These are phyloP conservation scores for Sisymbrium altissimum DNA, from an alignment of 345 rosid species.

Conservation along the genomic window DNA sequence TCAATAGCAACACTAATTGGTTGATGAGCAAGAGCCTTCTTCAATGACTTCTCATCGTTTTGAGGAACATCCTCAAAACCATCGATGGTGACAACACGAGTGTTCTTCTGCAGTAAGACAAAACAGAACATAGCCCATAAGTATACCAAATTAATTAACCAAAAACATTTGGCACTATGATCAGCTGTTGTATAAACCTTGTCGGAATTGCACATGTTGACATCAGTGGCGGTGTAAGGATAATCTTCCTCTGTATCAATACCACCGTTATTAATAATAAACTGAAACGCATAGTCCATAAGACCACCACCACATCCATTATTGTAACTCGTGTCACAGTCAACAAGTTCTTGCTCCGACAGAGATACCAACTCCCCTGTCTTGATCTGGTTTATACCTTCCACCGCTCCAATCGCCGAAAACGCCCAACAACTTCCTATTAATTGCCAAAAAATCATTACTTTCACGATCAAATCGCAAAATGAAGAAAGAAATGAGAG, in stretches of 20 bases:
- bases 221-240: conserved; percentile 50
- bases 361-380: conserved; percentile 59
- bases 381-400: conserved; percentile 67
- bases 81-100: conserved; percentile 66
- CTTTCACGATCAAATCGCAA: conserved; percentile 3
- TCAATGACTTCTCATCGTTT: conserved; percentile 61
- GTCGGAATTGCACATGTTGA: conserved; percentile 40
- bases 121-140: background rate
- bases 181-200: conserved; percentile 39
- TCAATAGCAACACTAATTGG: conserved; percentile 59
- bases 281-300: conserved; percentile 73
- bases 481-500: background rate
- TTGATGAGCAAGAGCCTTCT: conserved; percentile 70
- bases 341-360: conserved; percentile 78
- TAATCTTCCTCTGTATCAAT: conserved; percentile 65
- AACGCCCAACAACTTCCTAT: conserved; percentile 93
- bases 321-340: conserved; percentile 60
- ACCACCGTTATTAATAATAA: conserved; percentile 61
- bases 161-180: background rate
- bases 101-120: conserved; percentile 44
- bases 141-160: background rate
- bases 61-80: conserved; percentile 63
- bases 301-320: conserved; percentile 77
- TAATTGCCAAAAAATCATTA: background rate
- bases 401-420: conserved; percentile 74